Conservation (phyloP, 176 grass and related monocot species). For the Lolium multiflorum region DNA sequence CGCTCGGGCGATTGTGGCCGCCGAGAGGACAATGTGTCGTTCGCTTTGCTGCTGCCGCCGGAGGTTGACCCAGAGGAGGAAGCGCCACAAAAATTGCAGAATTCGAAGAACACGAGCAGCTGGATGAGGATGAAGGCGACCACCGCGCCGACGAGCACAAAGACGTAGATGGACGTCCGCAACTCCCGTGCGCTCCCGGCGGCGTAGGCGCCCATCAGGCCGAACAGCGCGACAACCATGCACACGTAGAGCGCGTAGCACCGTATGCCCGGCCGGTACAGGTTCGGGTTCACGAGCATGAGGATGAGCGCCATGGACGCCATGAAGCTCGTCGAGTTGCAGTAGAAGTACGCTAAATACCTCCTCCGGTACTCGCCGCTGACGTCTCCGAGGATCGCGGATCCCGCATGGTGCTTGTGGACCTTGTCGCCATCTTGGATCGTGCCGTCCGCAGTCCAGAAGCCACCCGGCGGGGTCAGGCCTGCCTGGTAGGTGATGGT, state of each 20-base stretch:
- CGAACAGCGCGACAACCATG: not conserved
- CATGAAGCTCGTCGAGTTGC: conserved; percentile 50
- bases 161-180: conserved; percentile 5
- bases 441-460: not conserved
- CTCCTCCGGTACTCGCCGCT: not conserved
- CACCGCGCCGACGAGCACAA: not conserved
- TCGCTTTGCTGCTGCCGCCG: not conserved
- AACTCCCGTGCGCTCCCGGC: not conserved
- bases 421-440: not conserved
- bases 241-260: conserved; percentile 30
- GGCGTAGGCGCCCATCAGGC: conserved; percentile 33
- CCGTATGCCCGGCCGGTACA: conserved; percentile 17
- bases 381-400: not conserved
- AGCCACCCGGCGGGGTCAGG: conserved; percentile 26
- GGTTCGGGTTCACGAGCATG: conserved; percentile 14
- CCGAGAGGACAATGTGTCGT: not conserved
- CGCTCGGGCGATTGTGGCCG: not conserved
- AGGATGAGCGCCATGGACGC: conserved; percentile 43
- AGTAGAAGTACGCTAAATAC: conserved; percentile 47
- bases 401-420: not conserved
- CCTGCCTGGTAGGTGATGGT: conserved; percentile 54
- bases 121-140: not conserved
- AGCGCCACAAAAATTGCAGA: not conserved
- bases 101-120: not conserved
- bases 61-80: not conserved